Conservation (phyloP, 371 early-diverging fungal species). For the Apophysomyces elegans region DNA sequence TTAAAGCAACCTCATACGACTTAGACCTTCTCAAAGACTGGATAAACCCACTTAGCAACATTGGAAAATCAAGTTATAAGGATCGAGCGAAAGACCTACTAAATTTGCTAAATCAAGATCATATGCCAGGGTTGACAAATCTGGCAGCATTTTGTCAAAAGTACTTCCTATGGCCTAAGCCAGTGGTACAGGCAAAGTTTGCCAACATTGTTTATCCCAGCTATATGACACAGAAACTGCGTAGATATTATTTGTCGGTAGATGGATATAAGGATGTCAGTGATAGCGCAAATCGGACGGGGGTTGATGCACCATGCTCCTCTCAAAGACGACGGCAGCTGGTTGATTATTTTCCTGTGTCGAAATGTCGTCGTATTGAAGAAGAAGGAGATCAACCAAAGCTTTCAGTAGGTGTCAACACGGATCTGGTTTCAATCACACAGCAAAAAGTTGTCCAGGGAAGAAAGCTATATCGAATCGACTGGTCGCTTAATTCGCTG, state of each 20-base stretch:
- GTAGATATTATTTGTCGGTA: neutral
- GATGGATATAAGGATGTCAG: too few relatives aligned
- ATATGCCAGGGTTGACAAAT: constrained; percentile 1
- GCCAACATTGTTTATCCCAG: constrained; percentile 11
- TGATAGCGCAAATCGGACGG: neutral
- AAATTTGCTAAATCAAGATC: neutral
- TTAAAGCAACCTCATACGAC: constrained; percentile 26
- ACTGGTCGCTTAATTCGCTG: neutral
- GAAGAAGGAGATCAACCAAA: neutral
- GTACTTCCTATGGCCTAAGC: constrained; percentile 13
- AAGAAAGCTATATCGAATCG: constrained; percentile 1
- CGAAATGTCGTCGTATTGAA: neutral
- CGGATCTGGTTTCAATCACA: neutral
- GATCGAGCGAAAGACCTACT: constrained; percentile 7
- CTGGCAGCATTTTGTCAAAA: constrained; percentile 19
- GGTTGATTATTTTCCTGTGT: neutral
- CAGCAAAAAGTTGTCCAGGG: constrained; percentile 3
- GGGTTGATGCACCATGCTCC: neutral
- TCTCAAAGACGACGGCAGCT: neutral
- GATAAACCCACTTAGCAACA: constrained; percentile 6
- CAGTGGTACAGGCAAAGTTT: constrained; percentile 4
- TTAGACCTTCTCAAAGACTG: neutral
- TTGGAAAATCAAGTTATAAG: neutral
- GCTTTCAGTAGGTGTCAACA: neutral
- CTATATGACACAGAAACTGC: constrained; percentile 6